phyloP scores from a whole-genome alignment of 192 early-diverging fungal species.

The Entomortierella chlamydospora region DNA sequence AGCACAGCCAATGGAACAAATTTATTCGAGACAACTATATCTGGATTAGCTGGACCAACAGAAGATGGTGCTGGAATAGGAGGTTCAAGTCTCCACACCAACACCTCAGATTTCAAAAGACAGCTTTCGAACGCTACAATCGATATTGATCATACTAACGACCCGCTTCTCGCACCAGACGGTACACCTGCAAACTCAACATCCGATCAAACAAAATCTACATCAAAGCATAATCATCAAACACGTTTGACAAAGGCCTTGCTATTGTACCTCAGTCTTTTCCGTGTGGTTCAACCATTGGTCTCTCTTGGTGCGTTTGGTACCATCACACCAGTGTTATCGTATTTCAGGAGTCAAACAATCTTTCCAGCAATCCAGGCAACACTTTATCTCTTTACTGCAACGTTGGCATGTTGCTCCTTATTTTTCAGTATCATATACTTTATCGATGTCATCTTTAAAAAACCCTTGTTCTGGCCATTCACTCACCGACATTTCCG shows the following conservation, averaged over 20 bases:
- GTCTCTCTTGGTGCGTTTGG: constrained; percentile 26
- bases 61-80: too few species aligned
- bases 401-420: constrained; percentile 34
- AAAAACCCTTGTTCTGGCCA: constrained; percentile 51
- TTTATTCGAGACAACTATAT: not conserved
- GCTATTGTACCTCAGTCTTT: constrained; percentile 38
- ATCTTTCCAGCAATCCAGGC: constrained; percentile 49
- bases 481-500: constrained; percentile 46
- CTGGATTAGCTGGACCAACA: not conserved
- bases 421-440: constrained; percentile 43
- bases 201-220: not conserved
- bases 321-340: constrained; percentile 42
- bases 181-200: not conserved
- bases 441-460: constrained; percentile 31
- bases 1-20: not conserved
- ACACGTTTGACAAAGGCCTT: constrained; percentile 39
- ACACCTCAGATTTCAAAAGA: not conserved
- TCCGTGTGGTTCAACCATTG: constrained; percentile 37
- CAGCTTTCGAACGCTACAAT: not conserved
- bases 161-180: not conserved
- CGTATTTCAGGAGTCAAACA: constrained; percentile 43
- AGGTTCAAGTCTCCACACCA: not conserved
- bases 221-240: constrained; percentile 11
- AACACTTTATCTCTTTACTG: constrained; percentile 43
- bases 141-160: not conserved